Conservation (phyloP, 2,329 filamentous ascomycete genomes). For the Botrytis squamosa region DNA sequence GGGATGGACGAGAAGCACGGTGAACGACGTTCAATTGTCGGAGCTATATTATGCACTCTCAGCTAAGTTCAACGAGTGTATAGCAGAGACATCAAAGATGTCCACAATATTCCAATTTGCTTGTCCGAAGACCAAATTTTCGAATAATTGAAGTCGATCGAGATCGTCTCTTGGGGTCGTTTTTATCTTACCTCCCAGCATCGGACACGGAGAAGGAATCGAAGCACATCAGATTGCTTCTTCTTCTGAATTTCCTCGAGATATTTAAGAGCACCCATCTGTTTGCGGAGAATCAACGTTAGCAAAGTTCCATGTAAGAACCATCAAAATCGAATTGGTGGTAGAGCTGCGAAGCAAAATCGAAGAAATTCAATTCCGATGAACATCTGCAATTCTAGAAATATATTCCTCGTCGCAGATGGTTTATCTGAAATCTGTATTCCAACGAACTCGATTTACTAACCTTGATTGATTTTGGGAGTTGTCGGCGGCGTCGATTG, state of each 20-base stretch:
- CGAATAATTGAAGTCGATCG: conserved; percentile 38
- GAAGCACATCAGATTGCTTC: conserved; percentile 99
- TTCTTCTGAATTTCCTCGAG: conserved; percentile 99
- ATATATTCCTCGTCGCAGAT: neutral
- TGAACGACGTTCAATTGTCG: conserved; percentile 99
- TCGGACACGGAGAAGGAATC: conserved; percentile 98
- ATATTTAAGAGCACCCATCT: conserved; percentile 96
- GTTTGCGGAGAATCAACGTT: neutral
- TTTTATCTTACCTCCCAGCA: conserved; percentile 94
- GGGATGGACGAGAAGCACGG: conserved; percentile 95
- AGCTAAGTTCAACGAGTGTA: conserved; percentile 99
- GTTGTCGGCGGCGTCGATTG: conserved; percentile 23
- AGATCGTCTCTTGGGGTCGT: conserved; percentile 40
- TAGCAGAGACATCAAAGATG: conserved; percentile 60
- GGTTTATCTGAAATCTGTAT: neutral
- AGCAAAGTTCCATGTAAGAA: neutral
- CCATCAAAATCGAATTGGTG: neutral
- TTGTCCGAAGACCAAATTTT: conserved; percentile 36
- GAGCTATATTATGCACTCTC: conserved; percentile 99
- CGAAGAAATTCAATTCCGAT: neutral
- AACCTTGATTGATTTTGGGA: conserved; percentile 17
- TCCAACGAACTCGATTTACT: conserved; percentile 3
- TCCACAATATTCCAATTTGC: conserved; percentile 35
- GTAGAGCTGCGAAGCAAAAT: neutral
- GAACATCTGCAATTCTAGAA: conserved; percentile 7